Evolutionary conservation across 345 rosid species (phyloP).

Genomic region (Durio zibethinus): DNA sequence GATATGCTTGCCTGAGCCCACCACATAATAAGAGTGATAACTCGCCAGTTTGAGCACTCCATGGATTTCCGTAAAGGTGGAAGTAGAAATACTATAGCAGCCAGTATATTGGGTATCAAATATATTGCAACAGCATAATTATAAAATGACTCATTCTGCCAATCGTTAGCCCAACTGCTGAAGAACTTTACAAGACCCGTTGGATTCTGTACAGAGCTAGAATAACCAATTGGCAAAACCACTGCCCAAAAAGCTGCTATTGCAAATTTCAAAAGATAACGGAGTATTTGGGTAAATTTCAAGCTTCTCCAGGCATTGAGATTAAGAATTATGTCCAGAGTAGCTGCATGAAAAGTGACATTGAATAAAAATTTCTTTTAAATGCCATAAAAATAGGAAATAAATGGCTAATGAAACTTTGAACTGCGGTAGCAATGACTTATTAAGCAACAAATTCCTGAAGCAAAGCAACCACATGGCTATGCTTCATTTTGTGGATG

Average conservation of each 20-base stretch:
- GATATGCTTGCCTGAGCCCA: constrained; percentile 88
- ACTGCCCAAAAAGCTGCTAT: constrained; percentile 88
- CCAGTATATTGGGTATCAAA: constrained; percentile 70
- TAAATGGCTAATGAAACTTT: neutral
- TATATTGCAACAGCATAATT: constrained; percentile 74
- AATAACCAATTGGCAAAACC: constrained; percentile 71
- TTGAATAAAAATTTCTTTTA: neutral
- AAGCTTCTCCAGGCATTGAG: constrained; percentile 84
- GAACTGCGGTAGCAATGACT: constrained; percentile 6
- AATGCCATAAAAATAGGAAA: constrained; percentile 7
- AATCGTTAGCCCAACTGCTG: constrained; percentile 55
- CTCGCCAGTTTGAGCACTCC: constrained; percentile 83
- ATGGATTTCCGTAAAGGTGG: constrained; percentile 70
- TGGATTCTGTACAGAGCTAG: constrained; percentile 69
- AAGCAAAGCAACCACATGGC: constrained; percentile 3
- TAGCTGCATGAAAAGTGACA: constrained; percentile 42
- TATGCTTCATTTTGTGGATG: constrained; percentile 2
- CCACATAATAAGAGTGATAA: constrained; percentile 83
- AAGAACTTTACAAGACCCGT: constrained; percentile 68
- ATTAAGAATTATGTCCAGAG: constrained; percentile 78
- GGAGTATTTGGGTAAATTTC: constrained; percentile 66
- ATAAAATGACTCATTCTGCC: constrained; percentile 64
- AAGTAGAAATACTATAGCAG: constrained; percentile 65
- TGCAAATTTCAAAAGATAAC: constrained; percentile 69
- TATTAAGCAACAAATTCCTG: constrained; percentile 4